Evolutionary conservation across 1,284 basidiomycete genomes (phyloP), one percentile per base, ranked within the genome.

Genomic region (Erythrobasidium hasegawianum): DNA sequence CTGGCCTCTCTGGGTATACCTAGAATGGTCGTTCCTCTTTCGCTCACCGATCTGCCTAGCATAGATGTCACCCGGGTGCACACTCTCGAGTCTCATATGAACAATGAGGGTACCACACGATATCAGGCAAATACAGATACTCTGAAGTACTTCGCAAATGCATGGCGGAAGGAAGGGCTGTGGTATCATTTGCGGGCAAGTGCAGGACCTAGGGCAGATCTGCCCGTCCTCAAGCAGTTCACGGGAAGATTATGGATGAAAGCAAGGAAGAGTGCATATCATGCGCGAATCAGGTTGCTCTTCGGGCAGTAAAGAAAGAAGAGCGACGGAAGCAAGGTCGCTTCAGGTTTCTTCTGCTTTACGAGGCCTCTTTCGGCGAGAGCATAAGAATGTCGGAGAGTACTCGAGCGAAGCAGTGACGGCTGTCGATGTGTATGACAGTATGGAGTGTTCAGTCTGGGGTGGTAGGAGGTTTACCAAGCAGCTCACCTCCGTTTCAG

Each of bases 51-150:
- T 11, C 22, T 57, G 38, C 62, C 62, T 13, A 57, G 55, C 27
- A 65, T 65, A 16, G 62, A 65, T 22, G 62, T 65, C 8, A 65
- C 62, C 16, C 33, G 40, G 41, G 29, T 24, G 8, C 62, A 58
- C 33, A 18, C 62, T 7, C 33, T 65, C 18, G 55, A 65, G 43
- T 41, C 29, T 7, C 40, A 56, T 9, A 58, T 65, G 29, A 29
- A 58, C n/a, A 24, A 38, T 0, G 54, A 57, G n/a, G 62, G 62
- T n/a, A 38, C 22, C 8, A 65, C 62, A 4, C 41, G 62, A 14
- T 27, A 22, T 3, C 24, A 33, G 1, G 55, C 56, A 3, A 65
- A 65, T 45, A 33, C 29, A 29, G 29, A 49, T 7, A 49, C 56
- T 18, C 45, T 65, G 27, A 18, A 41, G 22, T 11, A 49, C 5